Percentiles rank a stretch among this genome's conserved stretches.
phyloP scores from a whole-genome alignment of 2,329 filamentous ascomycete genomes.

The Paraconiothyrium brasiliense region DNA sequence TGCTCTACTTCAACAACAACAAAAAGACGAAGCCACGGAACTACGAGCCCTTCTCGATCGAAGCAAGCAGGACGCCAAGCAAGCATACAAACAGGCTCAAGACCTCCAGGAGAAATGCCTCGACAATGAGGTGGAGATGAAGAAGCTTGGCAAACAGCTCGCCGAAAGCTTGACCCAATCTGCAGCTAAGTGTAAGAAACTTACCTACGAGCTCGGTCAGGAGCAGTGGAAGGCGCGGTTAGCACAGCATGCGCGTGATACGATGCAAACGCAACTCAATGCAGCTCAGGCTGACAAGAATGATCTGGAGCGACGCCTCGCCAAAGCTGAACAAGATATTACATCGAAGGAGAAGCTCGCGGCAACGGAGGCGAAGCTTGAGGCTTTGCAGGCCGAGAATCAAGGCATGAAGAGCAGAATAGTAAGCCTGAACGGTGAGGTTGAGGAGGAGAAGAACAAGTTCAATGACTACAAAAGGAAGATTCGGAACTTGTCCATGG shows the following conservation, averaged over 20 bases:
- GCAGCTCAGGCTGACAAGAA: background rate
- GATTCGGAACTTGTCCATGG: slow-evolving; percentile 9
- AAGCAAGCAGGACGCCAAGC: background rate
- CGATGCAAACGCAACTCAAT: background rate
- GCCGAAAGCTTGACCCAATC: background rate
- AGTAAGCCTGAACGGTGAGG: background rate
- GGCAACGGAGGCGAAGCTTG: background rate
- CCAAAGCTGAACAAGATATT: background rate
- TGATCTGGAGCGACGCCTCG: background rate
- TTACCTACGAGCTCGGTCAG: background rate
- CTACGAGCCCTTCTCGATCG: background rate
- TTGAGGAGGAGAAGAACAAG: background rate
- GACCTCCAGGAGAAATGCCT: background rate
- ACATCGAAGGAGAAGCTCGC: background rate
- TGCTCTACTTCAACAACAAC: background rate
- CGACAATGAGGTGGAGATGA: background rate
- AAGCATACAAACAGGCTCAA: background rate
- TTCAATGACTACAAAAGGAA: slow-evolving; percentile 9
- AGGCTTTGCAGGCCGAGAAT: background rate
- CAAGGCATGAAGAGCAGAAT: background rate
- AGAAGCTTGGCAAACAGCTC: background rate
- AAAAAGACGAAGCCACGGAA: background rate
- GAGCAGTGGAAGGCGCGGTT: background rate
- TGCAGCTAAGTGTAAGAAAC: background rate
- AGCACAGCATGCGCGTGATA: background rate